Percentiles rank a stretch among this genome's conserved stretches.
phyloP scores from a whole-genome alignment of 495 filamentous ascomycete species.

The Cladorrhinum samala region DNA sequence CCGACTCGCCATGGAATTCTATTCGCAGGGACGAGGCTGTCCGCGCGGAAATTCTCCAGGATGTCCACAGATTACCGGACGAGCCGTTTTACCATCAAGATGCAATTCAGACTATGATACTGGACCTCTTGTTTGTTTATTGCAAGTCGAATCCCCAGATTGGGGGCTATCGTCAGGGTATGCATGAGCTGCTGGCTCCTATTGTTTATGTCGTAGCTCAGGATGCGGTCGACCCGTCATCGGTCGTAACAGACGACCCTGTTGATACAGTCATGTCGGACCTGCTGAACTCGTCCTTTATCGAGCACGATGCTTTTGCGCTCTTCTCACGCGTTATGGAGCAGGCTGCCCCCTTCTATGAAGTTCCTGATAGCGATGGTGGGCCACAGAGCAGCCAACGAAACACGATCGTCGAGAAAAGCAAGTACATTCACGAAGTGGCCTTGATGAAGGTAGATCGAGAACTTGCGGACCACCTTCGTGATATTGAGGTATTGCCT shows the following conservation, averaged over 20 bases:
- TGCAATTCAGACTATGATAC: constrained; percentile 69
- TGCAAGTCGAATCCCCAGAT: constrained; percentile 86
- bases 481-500: constrained; percentile 81
- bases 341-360: constrained; percentile 80
- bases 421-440: constrained; percentile 76
- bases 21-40: constrained; percentile 77
- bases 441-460: constrained; percentile 71
- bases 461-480: constrained; percentile 74
- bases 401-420: constrained; percentile 76
- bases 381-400: constrained; percentile 24
- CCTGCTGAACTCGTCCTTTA: constrained; percentile 60
- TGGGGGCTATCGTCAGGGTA: constrained; percentile 85
- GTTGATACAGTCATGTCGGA: constrained; percentile 50
- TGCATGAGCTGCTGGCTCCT: constrained; percentile 93
- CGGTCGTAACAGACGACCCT: constrained; percentile 15
- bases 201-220: constrained; percentile 81
- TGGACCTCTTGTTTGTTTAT: constrained; percentile 88
- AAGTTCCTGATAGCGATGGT: constrained; percentile 44
- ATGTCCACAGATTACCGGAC: constrained; percentile 90
- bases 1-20: constrained; percentile 82
- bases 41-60: constrained; percentile 86
- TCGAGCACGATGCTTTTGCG: constrained; percentile 89
- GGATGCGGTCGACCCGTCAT: constrained; percentile 57
- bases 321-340: constrained; percentile 85
- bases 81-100: constrained; percentile 82